phyloP scores from a whole-genome alignment of 75 land plant genomes.

The Pinus tabuliformis region DNA sequence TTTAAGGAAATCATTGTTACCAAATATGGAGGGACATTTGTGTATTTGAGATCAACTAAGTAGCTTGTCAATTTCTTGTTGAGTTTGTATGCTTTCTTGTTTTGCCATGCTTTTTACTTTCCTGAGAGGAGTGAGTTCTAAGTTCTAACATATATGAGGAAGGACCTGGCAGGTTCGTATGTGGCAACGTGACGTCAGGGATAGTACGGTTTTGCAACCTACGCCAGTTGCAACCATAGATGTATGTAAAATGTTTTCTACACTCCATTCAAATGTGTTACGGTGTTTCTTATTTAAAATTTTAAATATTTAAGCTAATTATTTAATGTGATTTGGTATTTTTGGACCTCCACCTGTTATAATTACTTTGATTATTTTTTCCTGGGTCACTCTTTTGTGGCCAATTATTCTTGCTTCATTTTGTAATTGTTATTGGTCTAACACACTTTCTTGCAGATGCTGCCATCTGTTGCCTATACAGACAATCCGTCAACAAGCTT shows the following conservation, averaged over 20 bases:
- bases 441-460: constrained; percentile 52
- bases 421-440: neutral
- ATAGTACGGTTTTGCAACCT: constrained; percentile 83
- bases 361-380: neutral
- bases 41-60: neutral
- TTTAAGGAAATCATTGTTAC: neutral
- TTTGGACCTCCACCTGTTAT: neutral
- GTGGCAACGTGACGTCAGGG: constrained; percentile 85
- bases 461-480: constrained; percentile 88
- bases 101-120: neutral
- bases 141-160: neutral
- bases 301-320: neutral
- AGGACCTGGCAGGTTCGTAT: constrained; percentile 67
- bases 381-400: constrained; percentile 7
- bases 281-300: neutral
- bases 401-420: constrained; percentile 12
- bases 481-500: constrained; percentile 96
- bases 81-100: neutral
- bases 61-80: neutral
- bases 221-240: constrained; percentile 61
- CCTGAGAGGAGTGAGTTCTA: neutral
- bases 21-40: neutral
- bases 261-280: neutral
- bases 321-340: neutral
- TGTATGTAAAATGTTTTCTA: constrained; percentile 25